Base-by-base conservation (phyloP, 2,329 filamentous ascomycete species). In the Cladosporium sp. region DNA sequence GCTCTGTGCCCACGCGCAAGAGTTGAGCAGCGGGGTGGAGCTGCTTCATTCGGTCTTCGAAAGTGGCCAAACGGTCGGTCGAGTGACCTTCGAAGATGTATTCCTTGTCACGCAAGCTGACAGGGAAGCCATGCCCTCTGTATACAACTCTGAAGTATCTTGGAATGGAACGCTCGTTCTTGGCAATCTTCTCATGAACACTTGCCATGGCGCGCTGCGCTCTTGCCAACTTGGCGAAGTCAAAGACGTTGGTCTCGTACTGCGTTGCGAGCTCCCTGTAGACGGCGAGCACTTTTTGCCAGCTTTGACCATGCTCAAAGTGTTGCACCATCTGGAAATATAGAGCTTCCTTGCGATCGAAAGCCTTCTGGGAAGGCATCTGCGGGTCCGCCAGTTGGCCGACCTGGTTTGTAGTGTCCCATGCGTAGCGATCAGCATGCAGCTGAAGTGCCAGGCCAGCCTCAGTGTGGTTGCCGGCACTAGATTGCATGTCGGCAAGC, bases 311-410 rank as follows among this genome's bases (percentile, higher is more conserved):
- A 61, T 95, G 91, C 70, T 97, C 93, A 64, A 94, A 97, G 71
- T 93, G 83, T 73, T 92, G 92, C 72, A 97, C 96, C 82, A 97
- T 96, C 65, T 92, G 85, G 68, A 97, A 95, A 75, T 95, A 97
- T 51, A 97, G 83, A 38, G 86, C 83, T 74, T 97, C 94, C 72
- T 96, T 96, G 39, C 93, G 87, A 67, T 97, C 93, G 68, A 97
- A 97, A 1, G 90, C 85, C 0, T 88, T 88, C 72, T 97, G 93
- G 9, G 87, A 82, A 0, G 90, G 89, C 71, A 95, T 88, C n/a
- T 81, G 76, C 0, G 92, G 92, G 47, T 92, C 92, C 0, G 78
- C 69, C 9, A 96, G 76, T 1, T 88, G 83, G 0, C 84, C 79
- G 0, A 91, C 82, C 37, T 83, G 81, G 59, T 81, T 84, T 6